A percentile compares a stretch with the other conserved stretches of the same genome.
phyloP scores from a whole-genome alignment of 192 early-diverging fungal species.

The Podila clonocystis region DNA sequence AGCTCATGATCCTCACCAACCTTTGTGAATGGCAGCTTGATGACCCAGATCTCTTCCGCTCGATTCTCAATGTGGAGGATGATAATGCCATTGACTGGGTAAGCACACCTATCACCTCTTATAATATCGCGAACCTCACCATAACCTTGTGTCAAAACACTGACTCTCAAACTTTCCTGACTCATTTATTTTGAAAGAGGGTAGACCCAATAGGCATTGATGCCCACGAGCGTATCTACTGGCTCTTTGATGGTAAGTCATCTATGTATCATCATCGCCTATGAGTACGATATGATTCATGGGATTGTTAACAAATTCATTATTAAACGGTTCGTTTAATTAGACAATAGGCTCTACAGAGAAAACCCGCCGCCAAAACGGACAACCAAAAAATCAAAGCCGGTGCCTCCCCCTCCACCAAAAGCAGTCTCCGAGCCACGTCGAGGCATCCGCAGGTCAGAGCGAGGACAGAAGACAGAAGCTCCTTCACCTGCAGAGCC shows the following conservation, averaged over 20 bases:
- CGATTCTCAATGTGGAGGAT: slow-evolving; percentile 61
- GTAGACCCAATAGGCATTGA: slow-evolving; percentile 82
- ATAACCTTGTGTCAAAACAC: no score
- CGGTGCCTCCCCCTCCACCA: slow-evolving; percentile 14
- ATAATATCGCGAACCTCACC: no score
- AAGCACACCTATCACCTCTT: not conserved
- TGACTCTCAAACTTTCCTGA: no score
- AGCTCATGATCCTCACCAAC: slow-evolving; percentile 20
- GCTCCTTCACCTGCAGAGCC: slow-evolving; percentile 18
- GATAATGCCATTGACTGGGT: slow-evolving; percentile 71
- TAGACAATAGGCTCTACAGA: slow-evolving; percentile 78
- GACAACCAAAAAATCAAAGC: slow-evolving; percentile 41
- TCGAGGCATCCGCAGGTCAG: slow-evolving; percentile 36
- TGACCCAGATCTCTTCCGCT: slow-evolving; percentile 70
- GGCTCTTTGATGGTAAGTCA: slow-evolving; percentile 80
- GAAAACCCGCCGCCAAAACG: slow-evolving; percentile 58
- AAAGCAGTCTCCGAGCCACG: slow-evolving; percentile 9
- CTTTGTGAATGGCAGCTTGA: slow-evolving; percentile 78
- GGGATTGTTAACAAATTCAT: no score
- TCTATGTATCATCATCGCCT: no score
- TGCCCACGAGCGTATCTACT: slow-evolving; percentile 73
- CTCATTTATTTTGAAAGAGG: slow-evolving; percentile 50
- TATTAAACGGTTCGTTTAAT: not conserved
- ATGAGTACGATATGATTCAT: no score
- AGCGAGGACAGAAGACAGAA: slow-evolving; percentile 20